Conservation (phyloP, 1,284 basidiomycete genomes). For the Peniophora sp. region DNA sequence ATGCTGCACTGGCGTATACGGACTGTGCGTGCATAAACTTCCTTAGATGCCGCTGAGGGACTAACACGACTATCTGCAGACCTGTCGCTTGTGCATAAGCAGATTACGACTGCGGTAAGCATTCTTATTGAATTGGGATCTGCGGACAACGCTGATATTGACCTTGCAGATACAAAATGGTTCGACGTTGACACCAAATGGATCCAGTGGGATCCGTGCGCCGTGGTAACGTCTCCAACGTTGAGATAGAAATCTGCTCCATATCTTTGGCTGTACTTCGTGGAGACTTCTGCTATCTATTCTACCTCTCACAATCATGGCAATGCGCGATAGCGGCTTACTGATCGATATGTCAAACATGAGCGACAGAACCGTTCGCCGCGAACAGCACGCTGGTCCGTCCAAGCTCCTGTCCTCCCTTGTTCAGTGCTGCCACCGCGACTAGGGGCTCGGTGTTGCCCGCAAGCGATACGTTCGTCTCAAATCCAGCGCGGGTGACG, state of each 20-base stretch:
- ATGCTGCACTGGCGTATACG: slow-evolving; percentile 84
- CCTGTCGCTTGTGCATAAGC: slow-evolving; percentile 47
- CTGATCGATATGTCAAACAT: too few relatives aligned
- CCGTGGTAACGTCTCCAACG: slow-evolving; percentile 8
- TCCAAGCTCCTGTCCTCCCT: not conserved
- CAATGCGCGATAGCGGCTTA: too few relatives aligned
- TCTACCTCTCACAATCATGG: too few relatives aligned
- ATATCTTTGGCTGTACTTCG: too few relatives aligned
- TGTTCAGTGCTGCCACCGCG: too few relatives aligned
- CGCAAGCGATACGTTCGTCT: too few relatives aligned
- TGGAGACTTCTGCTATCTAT: too few relatives aligned
- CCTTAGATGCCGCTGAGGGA: slow-evolving; percentile 12
- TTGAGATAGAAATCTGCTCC: too few relatives aligned
- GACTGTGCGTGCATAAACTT: slow-evolving; percentile 50
- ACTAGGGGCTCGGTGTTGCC: too few relatives aligned
- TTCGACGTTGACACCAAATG: slow-evolving; percentile 3
- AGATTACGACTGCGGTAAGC: slow-evolving; percentile 57
- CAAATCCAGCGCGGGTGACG: too few relatives aligned
- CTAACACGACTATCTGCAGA: slow-evolving; percentile 22
- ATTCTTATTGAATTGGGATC: not conserved
- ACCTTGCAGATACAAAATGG: slow-evolving; percentile 10
- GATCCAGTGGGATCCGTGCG: slow-evolving; percentile 7
- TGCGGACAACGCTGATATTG: not conserved
- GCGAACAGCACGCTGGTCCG: not conserved
- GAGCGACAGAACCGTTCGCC: too few relatives aligned